phyloP scores from a whole-genome alignment of 306 rosid species.

The Betula pendula region DNA sequence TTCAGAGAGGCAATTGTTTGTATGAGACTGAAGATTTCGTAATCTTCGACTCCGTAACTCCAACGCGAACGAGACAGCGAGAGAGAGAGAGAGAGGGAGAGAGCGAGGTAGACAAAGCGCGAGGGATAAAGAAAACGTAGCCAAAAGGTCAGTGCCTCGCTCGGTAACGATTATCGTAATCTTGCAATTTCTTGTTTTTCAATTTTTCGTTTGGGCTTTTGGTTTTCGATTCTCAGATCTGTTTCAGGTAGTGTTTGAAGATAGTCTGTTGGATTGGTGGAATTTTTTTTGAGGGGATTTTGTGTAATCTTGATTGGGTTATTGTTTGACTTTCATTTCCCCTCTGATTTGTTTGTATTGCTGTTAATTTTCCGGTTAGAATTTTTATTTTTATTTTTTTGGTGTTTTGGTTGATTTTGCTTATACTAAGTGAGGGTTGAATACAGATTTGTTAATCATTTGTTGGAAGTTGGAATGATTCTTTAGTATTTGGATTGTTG shows the following conservation, averaged over 20 bases:
- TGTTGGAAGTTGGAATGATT: background rate
- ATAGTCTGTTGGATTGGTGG: background rate
- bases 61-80: background rate
- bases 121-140: background rate
- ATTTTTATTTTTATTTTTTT: background rate
- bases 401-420: background rate
- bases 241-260: background rate
- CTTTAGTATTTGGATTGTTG: background rate
- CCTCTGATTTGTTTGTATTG: background rate
- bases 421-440: background rate
- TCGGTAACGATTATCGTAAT: background rate
- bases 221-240: constrained; percentile 4
- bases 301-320: background rate
- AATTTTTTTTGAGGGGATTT: background rate
- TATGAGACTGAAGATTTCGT: too few relatives aligned
- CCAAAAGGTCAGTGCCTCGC: background rate
- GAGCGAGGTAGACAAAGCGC: background rate
- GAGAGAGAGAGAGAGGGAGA: background rate
- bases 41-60: background rate
- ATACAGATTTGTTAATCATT: background rate
- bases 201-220: background rate
- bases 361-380: background rate
- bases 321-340: background rate
- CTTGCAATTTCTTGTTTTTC: background rate
- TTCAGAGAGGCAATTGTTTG: background rate